Base-by-base conservation (phyloP, 2,329 filamentous ascomycete genomes). In the Penicillium sp. region DNA sequence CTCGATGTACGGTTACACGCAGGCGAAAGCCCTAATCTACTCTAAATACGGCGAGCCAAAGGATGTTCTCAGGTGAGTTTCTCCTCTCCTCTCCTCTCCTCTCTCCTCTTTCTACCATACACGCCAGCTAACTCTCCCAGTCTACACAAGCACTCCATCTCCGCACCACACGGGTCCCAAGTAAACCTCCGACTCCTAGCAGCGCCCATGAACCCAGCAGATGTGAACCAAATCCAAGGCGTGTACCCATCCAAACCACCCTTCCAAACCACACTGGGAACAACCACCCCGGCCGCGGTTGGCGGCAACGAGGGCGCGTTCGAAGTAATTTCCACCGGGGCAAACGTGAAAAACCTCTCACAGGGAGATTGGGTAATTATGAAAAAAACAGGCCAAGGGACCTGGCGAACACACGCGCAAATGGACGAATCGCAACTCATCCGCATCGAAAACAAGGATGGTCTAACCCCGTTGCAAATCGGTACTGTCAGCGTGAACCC, bases 211-310 rank as follows among this genome's bases (percentile, higher is more conserved):
- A 99, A 99, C 77, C 94, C 94, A 20, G 92, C 94, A 67, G 94
- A 99, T 76, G 90, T 99, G 73, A 99, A 99, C 79, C 93, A 93
- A 66, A 90, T 99, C 66, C 94, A 99, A 78, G 94, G 94, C 60
- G 91, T 93, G 3, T 99, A 99, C 77, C 93, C 93, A 55, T 86
- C 86, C 39, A 91, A 91, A 69, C 91, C 92, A 0, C 78, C 82
- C 37, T 92, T 96, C 74, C 86, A 84, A 15, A 86, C 85, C 5
- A 74, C 84, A 1, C 84, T 99, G 48, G 89, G 91, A 50, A 97
- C 92, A 0, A 61, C 84, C 1, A 78, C 85, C 20, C 91, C 92
- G 2, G 84, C 88, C 7, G 90, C 90, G 1, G 69, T 75, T 7
- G 70, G 61, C 33, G 73, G 73, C 7, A 97, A 97, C 69, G 95